Evolutionary conservation across 495 filamentous ascomycete genomes (phyloP).

Genomic region (Hypoxylon fragiforme): DNA sequence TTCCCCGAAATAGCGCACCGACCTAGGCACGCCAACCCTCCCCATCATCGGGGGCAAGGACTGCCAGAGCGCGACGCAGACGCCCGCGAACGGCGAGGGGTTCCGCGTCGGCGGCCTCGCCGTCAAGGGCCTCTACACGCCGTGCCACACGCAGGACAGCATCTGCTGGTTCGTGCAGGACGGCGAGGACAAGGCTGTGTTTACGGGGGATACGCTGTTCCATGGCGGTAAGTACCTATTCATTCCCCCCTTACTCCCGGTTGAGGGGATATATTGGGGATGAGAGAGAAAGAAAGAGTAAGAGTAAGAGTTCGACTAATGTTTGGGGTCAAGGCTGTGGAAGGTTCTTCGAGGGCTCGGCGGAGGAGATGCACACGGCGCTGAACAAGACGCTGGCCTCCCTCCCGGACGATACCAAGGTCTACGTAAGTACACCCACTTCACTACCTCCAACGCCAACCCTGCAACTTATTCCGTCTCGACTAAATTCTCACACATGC

Average conservation of each 20-base stretch:
- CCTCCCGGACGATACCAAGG: conserved; percentile 88
- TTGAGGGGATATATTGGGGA: not conserved
- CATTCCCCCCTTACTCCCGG: too few species aligned
- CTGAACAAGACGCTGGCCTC: conserved; percentile 81
- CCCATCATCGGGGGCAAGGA: conserved; percentile 86
- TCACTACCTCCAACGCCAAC: not conserved
- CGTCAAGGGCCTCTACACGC: conserved; percentile 89
- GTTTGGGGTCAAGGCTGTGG: conserved; percentile 80
- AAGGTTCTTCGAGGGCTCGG: conserved; percentile 94
- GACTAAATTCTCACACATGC: too few species aligned
- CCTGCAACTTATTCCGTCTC: not conserved
- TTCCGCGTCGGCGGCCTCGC: conserved; percentile 87
- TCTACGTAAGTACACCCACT: conserved; percentile 66
- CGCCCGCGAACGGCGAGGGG: conserved; percentile 69
- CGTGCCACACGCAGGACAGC: conserved; percentile 97
- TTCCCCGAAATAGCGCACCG: conserved; percentile 61
- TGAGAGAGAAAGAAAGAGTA: not conserved
- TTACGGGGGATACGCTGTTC: conserved; percentile 96
- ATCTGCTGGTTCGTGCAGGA: conserved; percentile 91
- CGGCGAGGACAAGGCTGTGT: conserved; percentile 76
- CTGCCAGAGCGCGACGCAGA: conserved; percentile 76
- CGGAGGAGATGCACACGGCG: conserved; percentile 88
- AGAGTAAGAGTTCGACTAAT: not conserved
- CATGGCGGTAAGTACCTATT: conserved; percentile 74
- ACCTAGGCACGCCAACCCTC: conserved; percentile 58